Conservation (phyloP, 352 stramenopile genomes). For the Saprolegnia diclina region DNA sequence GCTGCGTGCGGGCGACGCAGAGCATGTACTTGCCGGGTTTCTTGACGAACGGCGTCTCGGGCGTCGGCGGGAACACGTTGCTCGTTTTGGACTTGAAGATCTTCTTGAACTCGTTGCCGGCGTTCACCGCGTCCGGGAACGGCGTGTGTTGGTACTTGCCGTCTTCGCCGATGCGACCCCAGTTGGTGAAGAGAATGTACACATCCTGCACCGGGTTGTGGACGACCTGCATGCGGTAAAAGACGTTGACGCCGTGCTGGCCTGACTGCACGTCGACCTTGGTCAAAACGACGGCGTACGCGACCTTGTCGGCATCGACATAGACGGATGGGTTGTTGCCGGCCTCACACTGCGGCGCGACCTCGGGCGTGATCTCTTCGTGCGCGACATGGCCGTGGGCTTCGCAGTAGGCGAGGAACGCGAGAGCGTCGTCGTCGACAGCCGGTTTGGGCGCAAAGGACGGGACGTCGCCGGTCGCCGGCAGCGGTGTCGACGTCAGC, state of each 20-base stretch:
- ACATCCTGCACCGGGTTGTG: slow-evolving; percentile 60
- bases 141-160: slow-evolving; percentile 78
- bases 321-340: slow-evolving; percentile 46
- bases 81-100: slow-evolving; percentile 74
- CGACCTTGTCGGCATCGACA: slow-evolving; percentile 36
- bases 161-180: slow-evolving; percentile 61
- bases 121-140: slow-evolving; percentile 47
- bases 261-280: slow-evolving; percentile 75
- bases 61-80: slow-evolving; percentile 52
- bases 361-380: slow-evolving; percentile 37
- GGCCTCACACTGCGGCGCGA: slow-evolving; percentile 55
- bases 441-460: slow-evolving; percentile 30
- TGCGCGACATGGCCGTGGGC: slow-evolving; percentile 49
- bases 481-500: slow-evolving; percentile 33
- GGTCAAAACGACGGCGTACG: slow-evolving; percentile 52
- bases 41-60: slow-evolving; percentile 42
- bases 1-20: slow-evolving; percentile 49
- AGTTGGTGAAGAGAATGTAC: slow-evolving; percentile 77
- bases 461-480: slow-evolving; percentile 29
- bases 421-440: slow-evolving; percentile 37
- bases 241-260: slow-evolving; percentile 67
- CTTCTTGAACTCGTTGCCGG: slow-evolving; percentile 70
- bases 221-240: slow-evolving; percentile 69
- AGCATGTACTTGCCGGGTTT: slow-evolving; percentile 70
- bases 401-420: slow-evolving; percentile 51